Evolutionary conservation across 108 stramenopile genomes (phyloP).

Genomic region (Phaeodactylum tricornutum): DNA sequence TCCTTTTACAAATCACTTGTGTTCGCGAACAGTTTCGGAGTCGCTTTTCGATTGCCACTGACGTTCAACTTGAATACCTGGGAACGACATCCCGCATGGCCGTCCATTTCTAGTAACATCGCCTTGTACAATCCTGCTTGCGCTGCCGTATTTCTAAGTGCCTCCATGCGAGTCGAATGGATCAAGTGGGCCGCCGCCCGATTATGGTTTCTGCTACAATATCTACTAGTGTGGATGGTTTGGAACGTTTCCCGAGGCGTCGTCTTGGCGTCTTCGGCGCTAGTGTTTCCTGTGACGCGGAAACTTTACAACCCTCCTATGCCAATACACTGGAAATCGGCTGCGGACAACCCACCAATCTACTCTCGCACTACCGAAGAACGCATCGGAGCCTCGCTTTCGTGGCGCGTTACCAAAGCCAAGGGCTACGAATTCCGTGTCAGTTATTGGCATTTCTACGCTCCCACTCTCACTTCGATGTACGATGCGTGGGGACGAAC

Average conservation of each 20-base stretch:
- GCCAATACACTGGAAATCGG: conserved; percentile 2
- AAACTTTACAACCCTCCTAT: conserved; percentile 17
- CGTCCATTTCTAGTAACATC: conserved; percentile 32
- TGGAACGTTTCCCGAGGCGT: conserved; percentile 7
- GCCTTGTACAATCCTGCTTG: conserved; percentile 53
- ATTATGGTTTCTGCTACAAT: conserved; percentile 5
- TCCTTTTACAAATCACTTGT: conserved; percentile 59
- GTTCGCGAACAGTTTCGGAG: conserved; percentile 29
- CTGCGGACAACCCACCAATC: conserved; percentile 22
- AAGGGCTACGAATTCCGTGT: conserved; percentile 50
- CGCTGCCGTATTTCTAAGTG: conserved; percentile 28
- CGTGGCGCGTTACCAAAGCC: conserved; percentile 39
- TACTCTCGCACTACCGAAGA: conserved; percentile 44
- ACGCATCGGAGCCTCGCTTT: conserved; percentile 48
- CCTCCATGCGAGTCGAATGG: conserved; percentile 54
- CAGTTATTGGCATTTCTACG: conserved; percentile 45
- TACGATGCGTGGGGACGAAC: conserved; percentile 11
- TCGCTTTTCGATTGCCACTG: conserved; percentile 49
- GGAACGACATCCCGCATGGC: conserved; percentile 45
- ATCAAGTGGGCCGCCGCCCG: conserved; percentile 36
- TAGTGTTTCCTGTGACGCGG: conserved; percentile 9
- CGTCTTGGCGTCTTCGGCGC: conserved; percentile 7
- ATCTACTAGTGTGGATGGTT: conserved; percentile 3
- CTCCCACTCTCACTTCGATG: conserved; percentile 46
- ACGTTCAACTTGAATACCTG: conserved; percentile 48